Conservation (phyloP, 2,329 filamentous ascomycete genomes). For the Clonostachys sp. region DNA sequence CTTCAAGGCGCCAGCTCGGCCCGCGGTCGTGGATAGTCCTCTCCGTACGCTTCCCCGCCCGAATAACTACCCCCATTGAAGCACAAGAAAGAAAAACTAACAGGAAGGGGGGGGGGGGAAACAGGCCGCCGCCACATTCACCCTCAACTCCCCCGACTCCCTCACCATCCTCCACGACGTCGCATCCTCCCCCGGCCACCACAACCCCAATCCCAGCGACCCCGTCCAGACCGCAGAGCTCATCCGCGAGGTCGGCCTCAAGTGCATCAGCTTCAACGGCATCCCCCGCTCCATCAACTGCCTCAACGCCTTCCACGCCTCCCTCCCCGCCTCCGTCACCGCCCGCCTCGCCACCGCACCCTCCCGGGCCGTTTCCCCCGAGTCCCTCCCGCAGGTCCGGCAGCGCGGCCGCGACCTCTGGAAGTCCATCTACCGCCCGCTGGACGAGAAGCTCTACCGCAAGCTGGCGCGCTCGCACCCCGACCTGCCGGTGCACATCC, state of each 20-base stretch:
- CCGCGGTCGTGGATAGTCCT: conserved; percentile 63
- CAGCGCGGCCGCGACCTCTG: conserved; percentile 61
- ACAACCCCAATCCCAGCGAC: conserved; percentile 1
- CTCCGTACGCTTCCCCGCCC: conserved; percentile 46
- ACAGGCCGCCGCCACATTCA: conserved; percentile 77
- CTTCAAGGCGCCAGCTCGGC: conserved; percentile 55
- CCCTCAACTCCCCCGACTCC: conserved; percentile 78
- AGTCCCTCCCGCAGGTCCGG: conserved; percentile 50
- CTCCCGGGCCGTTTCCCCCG: conserved; percentile 44
- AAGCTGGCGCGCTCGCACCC: conserved; percentile 73
- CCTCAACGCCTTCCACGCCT: conserved; percentile 64
- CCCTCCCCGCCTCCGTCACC: conserved; percentile 53
- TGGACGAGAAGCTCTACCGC: conserved; percentile 64
- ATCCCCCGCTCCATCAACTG: conserved; percentile 82
- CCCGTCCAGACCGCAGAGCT: conserved; percentile 56
- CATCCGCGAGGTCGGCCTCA: conserved; percentile 71
- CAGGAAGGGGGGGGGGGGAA: no score
- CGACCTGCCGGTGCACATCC: conserved; percentile 75
- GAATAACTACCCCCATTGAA: not conserved
- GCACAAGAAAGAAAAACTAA: not conserved
- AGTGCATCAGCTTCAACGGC: conserved; percentile 76
- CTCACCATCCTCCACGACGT: conserved; percentile 58
- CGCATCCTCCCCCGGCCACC: conserved; percentile 20
- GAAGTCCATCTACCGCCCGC: conserved; percentile 72
- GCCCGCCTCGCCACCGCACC: conserved; percentile 48